phyloP scores from a whole-genome alignment of 192 early-diverging fungal genomes.

The Podila epicladia region DNA sequence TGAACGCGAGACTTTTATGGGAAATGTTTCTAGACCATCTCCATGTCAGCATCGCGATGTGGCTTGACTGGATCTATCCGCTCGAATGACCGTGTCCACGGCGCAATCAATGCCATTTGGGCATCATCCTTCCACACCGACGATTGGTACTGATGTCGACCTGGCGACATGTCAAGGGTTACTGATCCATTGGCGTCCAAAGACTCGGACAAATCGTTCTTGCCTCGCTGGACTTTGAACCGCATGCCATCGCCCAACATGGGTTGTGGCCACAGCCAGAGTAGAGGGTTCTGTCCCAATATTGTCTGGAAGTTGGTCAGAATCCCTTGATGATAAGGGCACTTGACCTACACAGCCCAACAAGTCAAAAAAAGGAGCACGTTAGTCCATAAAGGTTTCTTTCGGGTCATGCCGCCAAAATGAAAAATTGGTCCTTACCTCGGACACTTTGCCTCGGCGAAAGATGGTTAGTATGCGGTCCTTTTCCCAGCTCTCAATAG shows the following conservation, averaged over 20 bases:
- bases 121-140: not conserved
- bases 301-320: conserved; percentile 78
- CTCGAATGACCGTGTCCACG: not conserved
- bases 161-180: not conserved
- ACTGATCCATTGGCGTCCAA: not conserved
- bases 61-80: not conserved
- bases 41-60: not conserved
- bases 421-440: conserved; percentile 31
- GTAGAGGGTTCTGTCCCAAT: conserved; percentile 70
- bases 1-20: too few species aligned
- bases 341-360: conserved; percentile 53
- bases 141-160: not conserved
- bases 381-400: not conserved
- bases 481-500: conserved; percentile 88
- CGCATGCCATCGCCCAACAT: conserved; percentile 73
- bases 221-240: conserved; percentile 56
- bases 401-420: not conserved
- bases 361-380: not conserved
- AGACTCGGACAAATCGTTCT: not conserved
- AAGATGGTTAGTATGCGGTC: conserved; percentile 71
- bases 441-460: conserved; percentile 63
- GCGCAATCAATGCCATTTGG: conserved; percentile 1
- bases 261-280: conserved; percentile 84
- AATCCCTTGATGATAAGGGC: conserved; percentile 87
- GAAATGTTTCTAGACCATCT: not conserved